Evolutionary conservation across 2,329 filamentous ascomycete species (phyloP).

Genomic region (Cercospora sesami): DNA sequence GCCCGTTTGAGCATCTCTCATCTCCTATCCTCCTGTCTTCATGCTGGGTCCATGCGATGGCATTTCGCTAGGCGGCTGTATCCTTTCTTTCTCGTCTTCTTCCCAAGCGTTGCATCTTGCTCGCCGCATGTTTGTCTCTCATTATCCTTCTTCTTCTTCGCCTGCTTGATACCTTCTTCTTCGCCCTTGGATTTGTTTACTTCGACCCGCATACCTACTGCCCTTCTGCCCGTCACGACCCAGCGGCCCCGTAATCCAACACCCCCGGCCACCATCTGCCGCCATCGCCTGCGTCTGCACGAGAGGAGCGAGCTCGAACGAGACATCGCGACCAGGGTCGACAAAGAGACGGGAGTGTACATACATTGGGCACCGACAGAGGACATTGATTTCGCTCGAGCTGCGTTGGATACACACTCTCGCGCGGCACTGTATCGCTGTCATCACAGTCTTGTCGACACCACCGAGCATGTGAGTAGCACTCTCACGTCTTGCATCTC

Average conservation of each 20-base stretch:
- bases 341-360: constrained; percentile 27
- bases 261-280: constrained; percentile 11
- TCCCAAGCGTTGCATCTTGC: constrained; percentile 31
- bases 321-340: constrained; percentile 5
- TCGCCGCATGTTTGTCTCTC: constrained; percentile 27
- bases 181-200: constrained; percentile 20
- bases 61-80: constrained; percentile 27
- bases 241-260: constrained; percentile 18
- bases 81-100: constrained; percentile 28
- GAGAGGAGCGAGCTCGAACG: constrained; percentile 9
- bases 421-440: constrained; percentile 19
- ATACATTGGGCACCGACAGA: constrained; percentile 23
- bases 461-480: constrained; percentile 21
- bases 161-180: constrained; percentile 21
- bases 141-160: constrained; percentile 23
- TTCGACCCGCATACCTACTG: constrained; percentile 18
- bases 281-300: constrained; percentile 10
- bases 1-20: constrained; percentile 27
- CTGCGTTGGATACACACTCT: constrained; percentile 13
- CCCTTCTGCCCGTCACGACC: constrained; percentile 13
- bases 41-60: constrained; percentile 32
- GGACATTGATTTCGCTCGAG: constrained; percentile 17
- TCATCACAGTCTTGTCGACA: constrained; percentile 5
- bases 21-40: constrained; percentile 30
- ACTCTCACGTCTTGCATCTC: background rate